Percentiles rank a stretch among this genome's conserved stretches.
phyloP scores from a whole-genome alignment of 495 filamentous ascomycete species.

The Mytilinidion resinicola region DNA sequence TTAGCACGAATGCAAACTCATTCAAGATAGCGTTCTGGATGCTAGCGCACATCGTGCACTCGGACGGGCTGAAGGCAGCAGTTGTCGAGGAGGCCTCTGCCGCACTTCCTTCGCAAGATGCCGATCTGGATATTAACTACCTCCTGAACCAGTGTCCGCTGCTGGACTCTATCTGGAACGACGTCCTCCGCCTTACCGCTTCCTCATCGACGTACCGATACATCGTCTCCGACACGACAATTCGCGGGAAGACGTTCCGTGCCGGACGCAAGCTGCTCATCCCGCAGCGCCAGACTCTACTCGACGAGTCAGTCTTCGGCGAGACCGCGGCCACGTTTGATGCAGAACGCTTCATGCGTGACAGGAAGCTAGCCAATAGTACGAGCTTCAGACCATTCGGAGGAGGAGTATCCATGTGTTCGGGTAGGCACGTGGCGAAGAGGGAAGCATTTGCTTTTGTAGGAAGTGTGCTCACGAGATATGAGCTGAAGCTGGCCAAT shows the following conservation, averaged over 20 bases:
- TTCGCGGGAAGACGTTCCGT: conserved; percentile 9
- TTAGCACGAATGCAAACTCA: conserved; percentile 26
- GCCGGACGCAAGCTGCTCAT: conserved; percentile 13
- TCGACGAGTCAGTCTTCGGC: conserved; percentile 8
- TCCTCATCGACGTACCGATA: not conserved
- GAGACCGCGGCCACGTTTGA: conserved; percentile 5
- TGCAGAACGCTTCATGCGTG: conserved; percentile 6
- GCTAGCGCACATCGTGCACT: conserved; percentile 21
- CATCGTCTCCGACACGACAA: conserved; percentile 1
- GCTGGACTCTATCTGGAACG: conserved; percentile 9
- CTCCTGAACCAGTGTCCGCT: conserved; percentile 21
- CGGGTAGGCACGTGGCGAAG: conserved; percentile 8
- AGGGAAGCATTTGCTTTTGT: not conserved
- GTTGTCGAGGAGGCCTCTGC: conserved; percentile 21
- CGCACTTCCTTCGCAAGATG: not conserved
- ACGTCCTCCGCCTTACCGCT: conserved; percentile 7
- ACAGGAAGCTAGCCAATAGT: not conserved
- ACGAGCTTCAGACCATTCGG: conserved; percentile 11
- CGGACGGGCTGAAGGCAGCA: conserved; percentile 7
- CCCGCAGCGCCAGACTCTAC: conserved; percentile 7
- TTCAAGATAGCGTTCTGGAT: conserved; percentile 34
- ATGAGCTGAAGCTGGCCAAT: conserved; percentile 4
- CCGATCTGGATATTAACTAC: conserved; percentile 3
- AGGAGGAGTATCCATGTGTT: conserved; percentile 4
- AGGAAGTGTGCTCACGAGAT: conserved; percentile 2